phyloP scores from a whole-genome alignment of 2,329 filamentous ascomycete species.

The Didymella glomerata region DNA sequence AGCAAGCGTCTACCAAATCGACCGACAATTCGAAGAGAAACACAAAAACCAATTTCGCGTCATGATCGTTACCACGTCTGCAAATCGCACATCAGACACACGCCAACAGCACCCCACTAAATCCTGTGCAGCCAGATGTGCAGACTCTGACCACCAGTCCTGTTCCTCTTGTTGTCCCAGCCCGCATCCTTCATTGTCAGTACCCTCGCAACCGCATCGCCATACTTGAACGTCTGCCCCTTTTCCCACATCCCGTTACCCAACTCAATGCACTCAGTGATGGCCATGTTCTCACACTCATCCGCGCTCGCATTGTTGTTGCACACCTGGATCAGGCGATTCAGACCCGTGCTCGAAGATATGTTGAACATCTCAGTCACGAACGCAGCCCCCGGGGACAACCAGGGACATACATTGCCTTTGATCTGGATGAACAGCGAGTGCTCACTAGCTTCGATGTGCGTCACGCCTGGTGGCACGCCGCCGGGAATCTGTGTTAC shows the following conservation, averaged over 20 bases:
- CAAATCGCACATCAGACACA: background rate
- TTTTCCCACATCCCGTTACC: slow-evolving; percentile 48
- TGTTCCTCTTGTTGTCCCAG: slow-evolving; percentile 45
- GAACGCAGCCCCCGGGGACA: slow-evolving; percentile 37
- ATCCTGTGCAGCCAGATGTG: slow-evolving; percentile 44
- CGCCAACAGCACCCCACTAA: slow-evolving; percentile 10
- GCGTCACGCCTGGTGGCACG: slow-evolving; percentile 37
- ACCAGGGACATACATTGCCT: slow-evolving; percentile 42
- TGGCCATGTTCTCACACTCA: slow-evolving; percentile 40
- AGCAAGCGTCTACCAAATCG: background rate
- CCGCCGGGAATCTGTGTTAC: slow-evolving; percentile 38
- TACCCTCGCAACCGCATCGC: slow-evolving; percentile 42
- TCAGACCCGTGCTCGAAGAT: slow-evolving; percentile 36
- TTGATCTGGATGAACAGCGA: slow-evolving; percentile 42
- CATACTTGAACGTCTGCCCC: slow-evolving; percentile 46
- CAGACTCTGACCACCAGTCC: slow-evolving; percentile 37
- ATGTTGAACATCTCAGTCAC: slow-evolving; percentile 38
- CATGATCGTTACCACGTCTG: too few relatives aligned
- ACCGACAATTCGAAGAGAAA: background rate
- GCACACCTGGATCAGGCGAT: slow-evolving; percentile 43
- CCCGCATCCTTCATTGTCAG: slow-evolving; percentile 44
- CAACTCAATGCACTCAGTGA: slow-evolving; percentile 48
- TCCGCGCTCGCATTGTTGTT: slow-evolving; percentile 29
- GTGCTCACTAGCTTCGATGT: slow-evolving; percentile 38
- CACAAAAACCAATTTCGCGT: background rate